Conservation (phyloP, 495 filamentous ascomycete species). For the Tricharina praecox region DNA sequence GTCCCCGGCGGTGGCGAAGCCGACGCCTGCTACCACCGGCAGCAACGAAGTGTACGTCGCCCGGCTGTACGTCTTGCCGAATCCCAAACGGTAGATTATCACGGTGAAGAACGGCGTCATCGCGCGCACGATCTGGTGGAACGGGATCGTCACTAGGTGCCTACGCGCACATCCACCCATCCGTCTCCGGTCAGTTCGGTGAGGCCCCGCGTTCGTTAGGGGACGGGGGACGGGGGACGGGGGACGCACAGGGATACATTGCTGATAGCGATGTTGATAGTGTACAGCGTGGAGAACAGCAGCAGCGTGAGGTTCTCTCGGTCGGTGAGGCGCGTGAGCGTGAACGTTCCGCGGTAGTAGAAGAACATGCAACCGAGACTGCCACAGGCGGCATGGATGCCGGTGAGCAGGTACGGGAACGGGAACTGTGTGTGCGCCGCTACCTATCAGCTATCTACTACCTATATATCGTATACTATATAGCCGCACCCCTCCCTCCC, state of each 20-base stretch:
- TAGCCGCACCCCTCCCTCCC: too few relatives aligned
- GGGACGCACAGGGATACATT: conserved; percentile 35
- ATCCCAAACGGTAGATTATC: conserved; percentile 37
- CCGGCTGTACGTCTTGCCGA: conserved; percentile 32
- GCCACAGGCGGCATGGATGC: conserved; percentile 35
- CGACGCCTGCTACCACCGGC: conserved; percentile 40
- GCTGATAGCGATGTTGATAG: conserved; percentile 42
- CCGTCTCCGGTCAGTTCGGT: not conserved
- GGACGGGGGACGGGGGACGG: not conserved
- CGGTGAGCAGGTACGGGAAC: conserved; percentile 42
- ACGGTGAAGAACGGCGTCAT: conserved; percentile 40
- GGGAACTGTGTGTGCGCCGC: conserved; percentile 34
- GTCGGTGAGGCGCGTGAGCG: conserved; percentile 31
- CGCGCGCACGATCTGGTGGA: conserved; percentile 44
- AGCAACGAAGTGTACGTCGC: conserved; percentile 40
- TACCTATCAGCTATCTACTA: too few relatives aligned
- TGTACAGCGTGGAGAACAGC: conserved; percentile 40
- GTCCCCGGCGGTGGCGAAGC: conserved; percentile 39
- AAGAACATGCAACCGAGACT: conserved; percentile 36
- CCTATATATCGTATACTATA: too few relatives aligned
- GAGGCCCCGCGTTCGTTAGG: not conserved
- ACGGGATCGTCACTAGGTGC: conserved; percentile 39
- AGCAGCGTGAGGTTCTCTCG: conserved; percentile 34
- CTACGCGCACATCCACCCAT: conserved; percentile 22
- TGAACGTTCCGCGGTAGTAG: conserved; percentile 32